Evolutionary conservation across 2,329 filamentous ascomycete species (phyloP), one percentile per base, ranked within the genome.

Genomic region (Paecilomyces sp.): DNA sequence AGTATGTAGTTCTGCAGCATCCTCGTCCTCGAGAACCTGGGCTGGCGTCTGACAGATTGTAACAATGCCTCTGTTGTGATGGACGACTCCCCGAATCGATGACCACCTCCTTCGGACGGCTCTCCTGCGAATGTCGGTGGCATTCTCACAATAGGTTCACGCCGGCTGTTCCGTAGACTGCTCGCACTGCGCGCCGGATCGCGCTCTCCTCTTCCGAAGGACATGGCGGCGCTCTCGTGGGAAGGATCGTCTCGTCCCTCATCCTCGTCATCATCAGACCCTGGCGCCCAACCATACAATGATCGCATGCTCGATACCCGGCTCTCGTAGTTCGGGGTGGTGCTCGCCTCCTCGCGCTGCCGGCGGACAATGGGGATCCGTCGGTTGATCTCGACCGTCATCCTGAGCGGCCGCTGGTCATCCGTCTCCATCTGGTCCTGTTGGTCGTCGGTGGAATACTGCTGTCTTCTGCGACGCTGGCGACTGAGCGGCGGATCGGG

Each of bases 211-310:
- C 66, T 62, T n/a, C 66, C 67, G 62, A 67, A 67, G 69, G 68
- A 71, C 52, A 67, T 66, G 58, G 64, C 67, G 61, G 64, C 68
- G 62, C 58, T 65, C 58, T 65, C 64, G 28, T 69, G 69, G 31
- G 72, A 62, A 33, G 67, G 66, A 30, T 72, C 71, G 53, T 72
- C 67, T 25, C 68, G 63, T 31, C 66, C 64, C 50, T 71, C 70
- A 15, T 73, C 68, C 36, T 61, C 63, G 28, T 75, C 72, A 15
- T 73, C 68, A 56, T 76, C 74, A 34, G 75, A 73, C 8, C 77
- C 77, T 9, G 83, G 83, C 34, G 83, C 82, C 84, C 84, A 86
- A 68, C 85, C 83, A 70, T 86, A 86, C 52, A 86, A 72, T 58
- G 76, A 80, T 65, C 84, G 82, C 62, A 79, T 72, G 64, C 78